These are phyloP conservation scores for Chlorella vulgaris DNA, from an alignment of 139 green algal genomes.

Conservation along the genomic window DNA sequence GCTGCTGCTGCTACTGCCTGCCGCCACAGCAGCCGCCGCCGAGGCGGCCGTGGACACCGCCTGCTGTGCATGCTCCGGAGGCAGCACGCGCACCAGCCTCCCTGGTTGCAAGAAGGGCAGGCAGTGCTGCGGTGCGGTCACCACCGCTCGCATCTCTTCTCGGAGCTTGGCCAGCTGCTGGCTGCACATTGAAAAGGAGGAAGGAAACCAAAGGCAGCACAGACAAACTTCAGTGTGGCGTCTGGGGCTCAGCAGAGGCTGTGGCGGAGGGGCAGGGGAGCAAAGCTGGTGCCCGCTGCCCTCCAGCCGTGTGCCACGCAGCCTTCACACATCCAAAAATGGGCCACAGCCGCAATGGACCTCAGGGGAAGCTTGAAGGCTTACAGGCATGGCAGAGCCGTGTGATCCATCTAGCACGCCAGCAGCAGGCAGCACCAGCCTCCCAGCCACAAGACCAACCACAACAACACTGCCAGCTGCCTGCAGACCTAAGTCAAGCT, in stretches of 20 bases:
- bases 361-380: too few species aligned
- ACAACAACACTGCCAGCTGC: neutral
- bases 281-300: too few species aligned
- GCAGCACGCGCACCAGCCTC: slow-evolving; percentile 71
- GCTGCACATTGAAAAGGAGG: neutral
- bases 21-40: neutral
- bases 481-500: neutral
- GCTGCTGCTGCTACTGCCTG: neutral
- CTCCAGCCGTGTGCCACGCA: too few species aligned
- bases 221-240: too few species aligned
- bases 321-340: too few species aligned
- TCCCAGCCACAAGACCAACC: neutral
- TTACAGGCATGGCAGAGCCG: too few species aligned
- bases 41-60: neutral
- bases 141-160: slow-evolving; percentile 34
- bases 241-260: neutral
- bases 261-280: too few species aligned
- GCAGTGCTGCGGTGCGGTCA: slow-evolving; percentile 51
- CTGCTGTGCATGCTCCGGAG: neutral
- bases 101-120: slow-evolving; percentile 90
- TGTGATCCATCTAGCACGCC: too few species aligned
- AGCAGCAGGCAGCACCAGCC: too few species aligned
- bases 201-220: too few species aligned
- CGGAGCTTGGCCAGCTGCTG: slow-evolving; percentile 47
- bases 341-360: too few species aligned